These are phyloP conservation scores for Alectoria sarmentosa DNA, from an alignment of 495 filamentous ascomycete genomes.

Conservation along the genomic window DNA sequence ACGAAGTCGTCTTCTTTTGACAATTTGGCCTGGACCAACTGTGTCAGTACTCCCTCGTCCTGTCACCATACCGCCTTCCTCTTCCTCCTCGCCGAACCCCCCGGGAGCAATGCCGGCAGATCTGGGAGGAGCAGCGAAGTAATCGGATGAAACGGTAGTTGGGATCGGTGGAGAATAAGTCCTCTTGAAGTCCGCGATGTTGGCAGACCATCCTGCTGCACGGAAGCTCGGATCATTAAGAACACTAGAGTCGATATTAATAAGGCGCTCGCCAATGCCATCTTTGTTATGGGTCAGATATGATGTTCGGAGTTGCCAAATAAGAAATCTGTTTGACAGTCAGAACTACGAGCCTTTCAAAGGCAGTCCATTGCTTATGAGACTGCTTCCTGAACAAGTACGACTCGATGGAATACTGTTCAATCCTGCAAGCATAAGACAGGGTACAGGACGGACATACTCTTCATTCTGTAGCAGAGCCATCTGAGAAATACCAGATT, in stretches of 20 bases:
- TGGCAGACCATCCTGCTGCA: conserved; percentile 83
- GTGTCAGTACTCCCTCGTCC: conserved; percentile 68
- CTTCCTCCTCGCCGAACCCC: conserved; percentile 57
- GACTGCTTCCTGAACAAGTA: background rate
- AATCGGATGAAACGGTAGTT: conserved; percentile 81
- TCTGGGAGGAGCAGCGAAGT: conserved; percentile 66
- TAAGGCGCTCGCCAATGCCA: conserved; percentile 90
- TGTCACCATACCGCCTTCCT: conserved; percentile 76
- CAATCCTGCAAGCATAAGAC: background rate
- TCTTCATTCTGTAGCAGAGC: conserved; percentile 96
- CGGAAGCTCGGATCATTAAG: conserved; percentile 95
- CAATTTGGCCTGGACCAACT: conserved; percentile 54
- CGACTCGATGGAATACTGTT: background rate
- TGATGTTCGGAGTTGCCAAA: conserved; percentile 86
- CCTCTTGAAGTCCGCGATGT: conserved; percentile 70
- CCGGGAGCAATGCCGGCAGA: conserved; percentile 41
- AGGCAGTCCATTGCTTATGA: background rate
- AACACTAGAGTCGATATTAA: conserved; percentile 82
- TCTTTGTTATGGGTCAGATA: conserved; percentile 89
- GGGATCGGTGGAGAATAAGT: conserved; percentile 96
- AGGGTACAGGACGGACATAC: conserved; percentile 45
- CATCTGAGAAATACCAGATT: conserved; percentile 44
- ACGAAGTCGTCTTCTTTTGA: conserved; percentile 43
- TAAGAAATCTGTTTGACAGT: conserved; percentile 59
- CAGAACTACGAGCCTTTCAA: background rate